Evolutionary conservation across 2,329 filamentous ascomycete species (phyloP), one percentile per base, ranked within the genome.

Genomic region (Drechslerella dactyloides): DNA sequence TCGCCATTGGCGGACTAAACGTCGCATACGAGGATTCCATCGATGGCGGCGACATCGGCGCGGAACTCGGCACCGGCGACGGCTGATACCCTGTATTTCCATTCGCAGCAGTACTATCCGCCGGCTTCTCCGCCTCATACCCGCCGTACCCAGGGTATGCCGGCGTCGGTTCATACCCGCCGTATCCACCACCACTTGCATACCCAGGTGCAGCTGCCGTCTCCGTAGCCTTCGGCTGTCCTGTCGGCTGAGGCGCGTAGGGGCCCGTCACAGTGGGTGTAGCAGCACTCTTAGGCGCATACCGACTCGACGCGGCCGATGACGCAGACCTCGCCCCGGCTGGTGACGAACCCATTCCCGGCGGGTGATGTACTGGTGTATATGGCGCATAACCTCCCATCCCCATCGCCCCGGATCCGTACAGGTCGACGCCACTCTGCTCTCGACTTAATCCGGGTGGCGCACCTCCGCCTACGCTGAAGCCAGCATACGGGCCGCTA

Each of bases 401-500:
- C 27, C 27, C 59, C 5, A 53, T 42, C 6, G n/a, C n/a, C n/a
- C 59, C 48, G 8, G 58, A 81, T 10, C 87, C 88, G 78, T 94
- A 96, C 4, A 90, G 80, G 75, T 97, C 93, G 51, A 91, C 86
- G 15, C 83, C 84, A 2, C 90, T 94, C 2, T 89, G 87, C 1
- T 89, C 87, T 46, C 89, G 85, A 77, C 89, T 92, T 69, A 92
- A 85, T 1, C 85, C 89, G 5, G 90, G 89, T 42, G 87, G 87
- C n/a, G 89, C 86, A 79, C 99, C 97, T 0, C 91, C 92, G 0
- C 92, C 91, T 78, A 99, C 97, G 0, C 91, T n/a, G n/a, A n/a
- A n/a, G n/a, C n/a, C n/a, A n/a, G n/a, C n/a, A n/a, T n/a, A n/a
- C n/a, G n/a, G 27, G 89, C 84, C 33, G 7, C 33, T 13, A 37